These are phyloP conservation scores for Fusarium algeriense DNA, from an alignment of 2,329 filamentous ascomycete genomes.

Conservation along the genomic window DNA sequence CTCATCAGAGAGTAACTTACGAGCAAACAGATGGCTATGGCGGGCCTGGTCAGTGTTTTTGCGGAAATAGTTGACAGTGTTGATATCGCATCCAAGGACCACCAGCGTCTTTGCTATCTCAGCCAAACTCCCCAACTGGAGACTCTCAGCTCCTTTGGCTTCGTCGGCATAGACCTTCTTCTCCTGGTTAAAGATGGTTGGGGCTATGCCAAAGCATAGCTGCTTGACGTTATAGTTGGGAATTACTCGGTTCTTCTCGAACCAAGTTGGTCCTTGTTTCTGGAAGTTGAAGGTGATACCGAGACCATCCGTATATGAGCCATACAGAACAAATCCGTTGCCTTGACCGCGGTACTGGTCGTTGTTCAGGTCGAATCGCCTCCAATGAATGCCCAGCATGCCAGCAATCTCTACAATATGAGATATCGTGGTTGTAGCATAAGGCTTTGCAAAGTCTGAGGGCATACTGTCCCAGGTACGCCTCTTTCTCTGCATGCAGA, in stretches of 20 bases:
- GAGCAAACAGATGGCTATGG: slow-evolving; percentile 34
- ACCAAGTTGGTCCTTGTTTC: slow-evolving; percentile 53
- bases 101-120: slow-evolving; percentile 55
- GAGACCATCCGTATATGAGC: slow-evolving; percentile 50
- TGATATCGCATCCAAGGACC: slow-evolving; percentile 55
- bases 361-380: slow-evolving; percentile 52
- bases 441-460: slow-evolving; percentile 45
- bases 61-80: slow-evolving; percentile 50
- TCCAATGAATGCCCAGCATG: slow-evolving; percentile 58
- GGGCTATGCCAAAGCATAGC: slow-evolving; percentile 56
- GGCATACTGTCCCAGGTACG: slow-evolving; percentile 44
- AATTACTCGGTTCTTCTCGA: slow-evolving; percentile 53
- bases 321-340: slow-evolving; percentile 52
- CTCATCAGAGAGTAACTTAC: slow-evolving; percentile 10
- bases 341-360: slow-evolving; percentile 55
- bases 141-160: slow-evolving; percentile 34
- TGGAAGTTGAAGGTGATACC: slow-evolving; percentile 57
- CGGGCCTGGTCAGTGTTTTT: slow-evolving; percentile 30
- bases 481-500: slow-evolving; percentile 42
- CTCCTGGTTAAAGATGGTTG: slow-evolving; percentile 53
- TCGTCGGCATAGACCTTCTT: slow-evolving; percentile 42
- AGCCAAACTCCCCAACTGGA: slow-evolving; percentile 51
- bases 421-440: slow-evolving; percentile 53
- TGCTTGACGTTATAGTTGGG: slow-evolving; percentile 54
- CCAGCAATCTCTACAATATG: slow-evolving; percentile 53